Evolutionary conservation across 2,329 filamentous ascomycete genomes (phyloP).

Genomic region (Aspergillus caelatus): DNA sequence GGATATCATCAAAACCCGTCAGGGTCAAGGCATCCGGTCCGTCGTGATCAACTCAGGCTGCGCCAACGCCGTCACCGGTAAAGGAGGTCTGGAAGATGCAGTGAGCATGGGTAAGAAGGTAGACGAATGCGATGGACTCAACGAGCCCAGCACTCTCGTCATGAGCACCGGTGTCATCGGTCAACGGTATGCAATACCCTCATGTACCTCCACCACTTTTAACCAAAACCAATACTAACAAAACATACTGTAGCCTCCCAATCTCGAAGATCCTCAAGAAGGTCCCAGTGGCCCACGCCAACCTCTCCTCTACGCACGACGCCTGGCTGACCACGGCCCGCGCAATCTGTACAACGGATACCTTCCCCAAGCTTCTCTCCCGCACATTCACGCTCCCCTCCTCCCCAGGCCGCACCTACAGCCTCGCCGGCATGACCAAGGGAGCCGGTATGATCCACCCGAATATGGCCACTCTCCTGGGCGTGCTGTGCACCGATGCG

Average conservation of each 20-base stretch:
- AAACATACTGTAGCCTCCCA: slow-evolving; percentile 63
- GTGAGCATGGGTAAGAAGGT: slow-evolving; percentile 78
- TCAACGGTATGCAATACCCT: slow-evolving; percentile 64
- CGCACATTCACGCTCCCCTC: slow-evolving; percentile 82
- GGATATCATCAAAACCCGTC: slow-evolving; percentile 67
- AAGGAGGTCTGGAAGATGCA: slow-evolving; percentile 86
- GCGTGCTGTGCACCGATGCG: slow-evolving; percentile 88
- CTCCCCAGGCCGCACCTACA: slow-evolving; percentile 73
- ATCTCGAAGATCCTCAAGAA: slow-evolving; percentile 86
- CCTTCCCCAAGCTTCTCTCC: slow-evolving; percentile 93
- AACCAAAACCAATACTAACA: slow-evolving; percentile 2
- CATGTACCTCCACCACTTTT: background rate
- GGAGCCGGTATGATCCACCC: slow-evolving; percentile 99
- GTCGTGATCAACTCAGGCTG: slow-evolving; percentile 95
- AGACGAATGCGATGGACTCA: slow-evolving; percentile 64
- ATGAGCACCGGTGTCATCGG: slow-evolving; percentile 99
- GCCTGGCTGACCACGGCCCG: slow-evolving; percentile 85
- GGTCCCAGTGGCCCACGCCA: slow-evolving; percentile 74
- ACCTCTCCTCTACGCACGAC: slow-evolving; percentile 73
- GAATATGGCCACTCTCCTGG: slow-evolving; percentile 96
- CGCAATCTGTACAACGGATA: slow-evolving; percentile 97
- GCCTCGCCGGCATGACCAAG: slow-evolving; percentile 93
- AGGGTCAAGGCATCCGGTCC: slow-evolving; percentile 71
- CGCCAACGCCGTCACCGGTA: slow-evolving; percentile 94
- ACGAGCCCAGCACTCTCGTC: slow-evolving; percentile 72